Evolutionary conservation across 495 filamentous ascomycete species (phyloP), one percentile per base, ranked within the genome.

Genomic region (Terfezia claveryi): DNA sequence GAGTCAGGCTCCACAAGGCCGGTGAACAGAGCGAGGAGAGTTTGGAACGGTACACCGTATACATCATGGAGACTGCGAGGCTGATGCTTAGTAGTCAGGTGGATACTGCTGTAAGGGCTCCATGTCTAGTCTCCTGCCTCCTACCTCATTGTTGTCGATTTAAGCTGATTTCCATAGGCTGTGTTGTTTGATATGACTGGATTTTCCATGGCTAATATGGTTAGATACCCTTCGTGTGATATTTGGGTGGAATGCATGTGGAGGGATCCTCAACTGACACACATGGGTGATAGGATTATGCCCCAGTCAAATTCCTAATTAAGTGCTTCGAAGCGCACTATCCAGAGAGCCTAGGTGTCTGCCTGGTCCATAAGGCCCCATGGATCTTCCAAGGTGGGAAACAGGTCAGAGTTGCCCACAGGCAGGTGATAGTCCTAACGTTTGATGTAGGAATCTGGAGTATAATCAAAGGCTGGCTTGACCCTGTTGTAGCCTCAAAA

Each of bases 281-380:
- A 32, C 27, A 20, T 32, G 27, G 27, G 41, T 56, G 38, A 16
- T 37, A 87, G 84, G 91, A 98, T 65, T 96, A 96, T 65, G 77
- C 85, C 0, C 91, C 91, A 0, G 86, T 98, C 23, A 96, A 89
- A 63, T 96, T 95, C 72, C 93, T 98, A 78, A 95, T 96, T 71
- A 94, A 94, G 71, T 94, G 87, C 69, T 98, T 98, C 66, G 92
- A 96, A 70, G 92, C 91, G 52, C 96, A 98, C 68, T 98, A 96
- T 65, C 91, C 92, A 27, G 92, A 96, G 66, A 84, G 76, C 53
- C 73, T 98, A 0, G 91, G 92, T 50, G 72, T 85, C 7, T 87
- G 96, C 8, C 80, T 96, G n/a, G 85, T 98, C 37, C 87, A 98
- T 71, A 94, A 94, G 67, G 80, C 91, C 0, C 91, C 91, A 5